Base-by-base conservation (phyloP, 139 green algal genomes). In the Micractinium sp. region DNA sequence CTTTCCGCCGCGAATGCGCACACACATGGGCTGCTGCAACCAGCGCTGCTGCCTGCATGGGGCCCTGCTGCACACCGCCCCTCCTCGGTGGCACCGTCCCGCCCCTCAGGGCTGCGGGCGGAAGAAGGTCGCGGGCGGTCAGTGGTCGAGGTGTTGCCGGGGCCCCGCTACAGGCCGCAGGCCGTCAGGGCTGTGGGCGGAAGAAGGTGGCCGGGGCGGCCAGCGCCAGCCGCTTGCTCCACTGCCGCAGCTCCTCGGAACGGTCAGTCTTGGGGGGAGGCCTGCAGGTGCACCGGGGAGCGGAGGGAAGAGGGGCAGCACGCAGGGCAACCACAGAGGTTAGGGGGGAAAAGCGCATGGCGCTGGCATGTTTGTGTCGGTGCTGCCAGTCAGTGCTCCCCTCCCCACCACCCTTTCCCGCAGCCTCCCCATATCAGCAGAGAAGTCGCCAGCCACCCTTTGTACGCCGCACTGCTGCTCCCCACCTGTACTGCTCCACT, bases 161-260 rank as follows among this genome's bases (percentile, higher is more conserved):
- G n/a, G n/a, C n/a, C n/a, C n/a, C n/a, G n/a, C n/a, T n/a, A n/a
- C n/a, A n/a, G n/a, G n/a, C n/a, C n/a, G n/a, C n/a, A n/a, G n/a
- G n/a, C n/a, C n/a, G n/a, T n/a, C n/a, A n/a, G n/a, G n/a, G n/a
- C 93, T 80, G 82, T 22, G 82, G 82, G 2, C 47, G 53, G 66
- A 91, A 93, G 66, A 92, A 89, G 0, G 82, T 88, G 47, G 66
- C 91, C 3, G 87, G 74, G 25, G 91, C 91, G 27, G 31, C 81
- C 74, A 76, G 29, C 33, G 91, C 91, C 86, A 93, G 66, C 20
- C n/a, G 76, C 86, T 93, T 93, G 82, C 91, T 93, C 89, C 80
- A 91, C 19, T 86, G 66, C 29, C 86, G 86, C 66, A 93, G 78
- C 56, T 66, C 41, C 77, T 89, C 81, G 0, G 85, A 90, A 2